Conservation (phyloP, 1,284 basidiomycete genomes). For the Ustilago shanxiensis region DNA sequence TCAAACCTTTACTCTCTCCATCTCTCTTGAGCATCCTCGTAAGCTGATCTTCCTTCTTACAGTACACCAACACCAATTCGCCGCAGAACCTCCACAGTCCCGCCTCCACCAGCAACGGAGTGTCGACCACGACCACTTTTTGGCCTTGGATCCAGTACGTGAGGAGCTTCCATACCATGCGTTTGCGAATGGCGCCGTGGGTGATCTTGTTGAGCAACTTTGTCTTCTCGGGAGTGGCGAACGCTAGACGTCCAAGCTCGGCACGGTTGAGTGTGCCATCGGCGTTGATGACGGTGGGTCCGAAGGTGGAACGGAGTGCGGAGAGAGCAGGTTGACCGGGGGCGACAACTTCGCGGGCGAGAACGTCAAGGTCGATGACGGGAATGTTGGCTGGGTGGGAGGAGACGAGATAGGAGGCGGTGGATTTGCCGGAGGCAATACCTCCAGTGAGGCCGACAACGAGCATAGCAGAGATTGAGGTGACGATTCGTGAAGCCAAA, state of each 20-base stretch:
- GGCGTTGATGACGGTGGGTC: constrained; percentile 76
- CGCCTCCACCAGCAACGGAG: constrained; percentile 92
- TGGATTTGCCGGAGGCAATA: constrained; percentile 89
- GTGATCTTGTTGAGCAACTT: constrained; percentile 85
- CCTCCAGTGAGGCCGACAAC: constrained; percentile 96
- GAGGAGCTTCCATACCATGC: constrained; percentile 80
- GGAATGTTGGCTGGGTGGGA: constrained; percentile 76
- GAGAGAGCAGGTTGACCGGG: constrained; percentile 83
- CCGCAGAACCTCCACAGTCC: constrained; percentile 88
- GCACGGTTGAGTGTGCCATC: constrained; percentile 85
- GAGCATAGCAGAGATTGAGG: constrained; percentile 17
- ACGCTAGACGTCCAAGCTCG: constrained; percentile 86
- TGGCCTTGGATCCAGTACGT: constrained; percentile 82
- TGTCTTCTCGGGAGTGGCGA: constrained; percentile 77
- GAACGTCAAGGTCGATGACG: constrained; percentile 90
- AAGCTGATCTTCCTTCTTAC: constrained; percentile 59
- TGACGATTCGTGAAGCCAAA: too few relatives aligned
- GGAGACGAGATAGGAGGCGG: constrained; percentile 83
- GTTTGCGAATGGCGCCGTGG: constrained; percentile 86
- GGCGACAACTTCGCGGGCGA: constrained; percentile 87
- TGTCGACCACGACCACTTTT: constrained; percentile 85
- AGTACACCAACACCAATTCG: constrained; percentile 87
- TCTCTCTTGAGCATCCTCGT: constrained; percentile 65
- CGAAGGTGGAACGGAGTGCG: constrained; percentile 80
- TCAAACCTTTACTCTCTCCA: constrained; percentile 69